Evolutionary conservation across 73 alveolate genomes (phyloP).

Genomic region (Tetrahymena malaccensis): DNA sequence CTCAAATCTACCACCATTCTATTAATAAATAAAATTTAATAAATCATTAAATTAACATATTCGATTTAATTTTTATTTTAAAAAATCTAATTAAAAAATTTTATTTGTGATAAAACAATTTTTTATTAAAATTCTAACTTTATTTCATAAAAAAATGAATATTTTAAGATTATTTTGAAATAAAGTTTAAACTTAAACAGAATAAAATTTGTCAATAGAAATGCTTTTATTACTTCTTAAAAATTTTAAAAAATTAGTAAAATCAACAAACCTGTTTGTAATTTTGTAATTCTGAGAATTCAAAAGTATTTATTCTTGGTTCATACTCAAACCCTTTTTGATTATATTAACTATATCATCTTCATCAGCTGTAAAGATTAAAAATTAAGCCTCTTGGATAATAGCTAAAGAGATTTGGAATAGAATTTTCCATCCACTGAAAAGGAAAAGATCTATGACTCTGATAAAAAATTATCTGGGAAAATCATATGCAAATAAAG

Average conservation of each 20-base stretch:
- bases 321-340: background rate
- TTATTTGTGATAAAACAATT: too few species aligned
- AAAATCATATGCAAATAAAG: background rate
- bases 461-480: background rate
- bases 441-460: background rate
- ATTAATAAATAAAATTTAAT: background rate
- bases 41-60: too few species aligned
- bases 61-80: too few species aligned
- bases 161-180: too few species aligned
- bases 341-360: background rate
- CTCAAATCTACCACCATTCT: background rate
- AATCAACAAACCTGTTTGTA: background rate
- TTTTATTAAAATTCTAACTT: too few species aligned
- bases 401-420: background rate
- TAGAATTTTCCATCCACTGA: background rate
- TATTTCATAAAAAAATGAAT: too few species aligned
- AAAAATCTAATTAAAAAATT: too few species aligned
- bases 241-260: background rate
- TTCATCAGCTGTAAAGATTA: background rate
- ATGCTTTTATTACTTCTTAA: background rate
- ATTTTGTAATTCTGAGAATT: background rate
- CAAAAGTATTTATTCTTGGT: background rate
- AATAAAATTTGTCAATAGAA: too few species aligned
- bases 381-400: background rate
- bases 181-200: too few species aligned